Percentiles rank a stretch among this genome's conserved stretches.
Evolutionary conservation across 2,329 filamentous ascomycete genomes (phyloP).

Genomic region (Pseudocercospora ulei): DNA sequence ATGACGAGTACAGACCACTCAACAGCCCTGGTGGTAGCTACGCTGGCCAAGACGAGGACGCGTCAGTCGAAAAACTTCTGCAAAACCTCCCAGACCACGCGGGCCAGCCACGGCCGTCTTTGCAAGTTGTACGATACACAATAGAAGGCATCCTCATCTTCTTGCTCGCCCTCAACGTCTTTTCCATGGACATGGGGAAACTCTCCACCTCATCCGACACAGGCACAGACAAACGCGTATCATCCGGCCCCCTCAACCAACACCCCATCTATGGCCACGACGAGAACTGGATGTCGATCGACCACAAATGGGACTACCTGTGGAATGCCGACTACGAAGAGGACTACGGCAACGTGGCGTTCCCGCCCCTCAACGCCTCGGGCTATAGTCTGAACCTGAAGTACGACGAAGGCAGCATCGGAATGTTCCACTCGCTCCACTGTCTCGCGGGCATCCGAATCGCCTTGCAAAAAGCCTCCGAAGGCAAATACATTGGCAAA

Average conservation of each 20-base stretch:
- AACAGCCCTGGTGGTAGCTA: constrained; percentile 4
- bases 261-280: constrained; percentile 10
- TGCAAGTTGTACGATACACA: background rate
- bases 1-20: constrained; percentile 6
- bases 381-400: constrained; percentile 8
- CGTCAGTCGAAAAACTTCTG: background rate
- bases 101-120: background rate
- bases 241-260: constrained; percentile 3
- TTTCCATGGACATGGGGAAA: constrained; percentile 1
- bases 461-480: constrained; percentile 10
- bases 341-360: constrained; percentile 10
- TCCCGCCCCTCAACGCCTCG: constrained; percentile 11
- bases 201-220: constrained; percentile 4
- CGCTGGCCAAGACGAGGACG: constrained; percentile 2
- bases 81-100: constrained; percentile 3
- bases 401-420: constrained; percentile 11
- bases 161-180: background rate
- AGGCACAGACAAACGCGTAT: constrained; percentile 3
- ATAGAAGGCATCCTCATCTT: constrained; percentile 1
- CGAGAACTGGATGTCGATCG: constrained; percentile 14
- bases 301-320: constrained; percentile 10
- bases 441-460: constrained; percentile 12
- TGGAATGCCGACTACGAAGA: constrained; percentile 10
- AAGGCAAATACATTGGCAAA: constrained; percentile 9
- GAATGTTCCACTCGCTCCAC: constrained; percentile 13